Percentiles rank a stretch among this genome's conserved stretches.
phyloP scores from a whole-genome alignment of 2,329 filamentous ascomycete genomes.

The Dothistroma septosporum region DNA sequence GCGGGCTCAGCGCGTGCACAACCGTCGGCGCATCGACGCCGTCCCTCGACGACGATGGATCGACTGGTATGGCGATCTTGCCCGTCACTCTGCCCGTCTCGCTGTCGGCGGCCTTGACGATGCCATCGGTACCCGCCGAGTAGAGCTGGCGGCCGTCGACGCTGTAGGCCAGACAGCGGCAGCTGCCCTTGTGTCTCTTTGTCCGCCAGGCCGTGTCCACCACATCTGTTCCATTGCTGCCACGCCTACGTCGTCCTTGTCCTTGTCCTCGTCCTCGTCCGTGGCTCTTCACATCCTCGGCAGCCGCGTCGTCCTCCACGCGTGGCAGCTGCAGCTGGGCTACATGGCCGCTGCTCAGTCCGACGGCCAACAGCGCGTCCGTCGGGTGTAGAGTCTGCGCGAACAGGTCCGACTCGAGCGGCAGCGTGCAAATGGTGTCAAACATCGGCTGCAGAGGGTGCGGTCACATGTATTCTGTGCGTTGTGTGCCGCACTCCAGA shows the following conservation, averaged over 20 bases:
- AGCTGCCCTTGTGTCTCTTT: constrained; percentile 88
- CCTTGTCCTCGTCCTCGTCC: neutral
- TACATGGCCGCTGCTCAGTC: constrained; percentile 79
- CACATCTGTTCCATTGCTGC: constrained; percentile 62
- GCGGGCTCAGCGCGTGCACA: constrained; percentile 77
- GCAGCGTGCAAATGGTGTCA: constrained; percentile 86
- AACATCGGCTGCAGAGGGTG: constrained; percentile 58
- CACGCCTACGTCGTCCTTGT: constrained; percentile 21
- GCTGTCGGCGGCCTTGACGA: constrained; percentile 58
- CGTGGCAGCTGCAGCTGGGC: constrained; percentile 71
- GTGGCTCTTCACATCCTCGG: constrained; percentile 28
- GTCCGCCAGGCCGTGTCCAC: constrained; percentile 86
- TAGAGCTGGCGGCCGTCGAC: constrained; percentile 68
- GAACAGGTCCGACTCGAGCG: constrained; percentile 82
- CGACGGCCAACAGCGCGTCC: constrained; percentile 79
- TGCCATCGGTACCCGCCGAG: constrained; percentile 58
- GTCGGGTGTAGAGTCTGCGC: constrained; percentile 79
- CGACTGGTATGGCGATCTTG: constrained; percentile 71
- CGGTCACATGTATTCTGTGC: no score
- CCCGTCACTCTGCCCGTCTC: constrained; percentile 65
- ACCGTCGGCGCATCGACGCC: constrained; percentile 70
- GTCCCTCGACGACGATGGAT: constrained; percentile 40
- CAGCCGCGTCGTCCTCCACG: constrained; percentile 47
- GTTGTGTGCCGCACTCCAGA: neutral
- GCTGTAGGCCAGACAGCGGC: constrained; percentile 73